These are phyloP conservation scores for Aspergillus terreus DNA, from an alignment of 2,329 filamentous ascomycete genomes.

Conservation along the genomic window DNA sequence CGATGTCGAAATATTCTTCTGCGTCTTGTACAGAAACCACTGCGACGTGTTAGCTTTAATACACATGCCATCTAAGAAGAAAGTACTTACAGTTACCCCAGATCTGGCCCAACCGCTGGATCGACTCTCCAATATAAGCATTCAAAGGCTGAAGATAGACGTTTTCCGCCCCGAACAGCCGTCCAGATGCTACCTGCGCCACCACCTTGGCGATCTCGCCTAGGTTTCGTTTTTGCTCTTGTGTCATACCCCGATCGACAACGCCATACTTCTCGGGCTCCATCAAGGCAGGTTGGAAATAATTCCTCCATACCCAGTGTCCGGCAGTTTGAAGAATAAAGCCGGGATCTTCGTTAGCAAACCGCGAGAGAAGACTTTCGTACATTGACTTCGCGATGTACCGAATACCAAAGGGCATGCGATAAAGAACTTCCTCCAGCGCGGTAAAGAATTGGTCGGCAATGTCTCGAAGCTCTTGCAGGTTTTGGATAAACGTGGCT, in stretches of 20 bases:
- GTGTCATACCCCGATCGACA: constrained; percentile 81
- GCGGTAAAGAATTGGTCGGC: constrained; percentile 83
- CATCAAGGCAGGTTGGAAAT: constrained; percentile 84
- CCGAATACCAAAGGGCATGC: constrained; percentile 89
- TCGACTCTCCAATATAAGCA: constrained; percentile 80
- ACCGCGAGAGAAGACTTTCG: constrained; percentile 70
- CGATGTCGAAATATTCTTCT: constrained; percentile 92
- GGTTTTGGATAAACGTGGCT: constrained; percentile 86
- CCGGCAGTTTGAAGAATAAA: constrained; percentile 78
- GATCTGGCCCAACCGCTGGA: constrained; percentile 72
- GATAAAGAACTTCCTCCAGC: constrained; percentile 76
- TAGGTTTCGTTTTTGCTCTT: constrained; percentile 89
- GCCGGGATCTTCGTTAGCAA: constrained; percentile 73
- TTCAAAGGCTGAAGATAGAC: constrained; percentile 95
- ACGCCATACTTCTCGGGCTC: constrained; percentile 91
- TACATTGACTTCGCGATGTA: constrained; percentile 86
- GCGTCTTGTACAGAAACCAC: constrained; percentile 82
- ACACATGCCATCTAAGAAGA: neutral
- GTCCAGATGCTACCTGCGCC: constrained; percentile 80
- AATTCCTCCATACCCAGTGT: constrained; percentile 91
- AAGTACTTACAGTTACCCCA: constrained; percentile 58
- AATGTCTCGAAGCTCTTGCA: constrained; percentile 91
- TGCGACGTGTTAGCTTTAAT: constrained; percentile 34
- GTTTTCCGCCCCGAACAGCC: constrained; percentile 89
- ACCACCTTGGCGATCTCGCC: constrained; percentile 88